Percentiles rank a stretch among this genome's conserved stretches.
phyloP scores from a whole-genome alignment of 2,329 filamentous ascomycete genomes.

The Septoria petroselini region DNA sequence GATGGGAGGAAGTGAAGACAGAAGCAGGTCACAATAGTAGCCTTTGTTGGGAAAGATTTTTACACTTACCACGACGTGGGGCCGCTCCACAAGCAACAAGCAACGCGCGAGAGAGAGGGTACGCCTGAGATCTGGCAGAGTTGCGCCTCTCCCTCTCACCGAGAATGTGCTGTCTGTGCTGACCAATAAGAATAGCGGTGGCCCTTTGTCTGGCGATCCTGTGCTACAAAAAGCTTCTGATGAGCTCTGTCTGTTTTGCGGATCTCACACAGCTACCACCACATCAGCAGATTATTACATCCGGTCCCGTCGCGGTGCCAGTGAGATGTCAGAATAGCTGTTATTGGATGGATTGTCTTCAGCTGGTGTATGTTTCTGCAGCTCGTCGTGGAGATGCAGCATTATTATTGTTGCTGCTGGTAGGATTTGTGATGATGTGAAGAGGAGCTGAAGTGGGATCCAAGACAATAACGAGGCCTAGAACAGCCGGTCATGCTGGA shows the following conservation, averaged over 20 bases:
- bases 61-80: constrained; percentile 1
- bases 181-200: constrained; percentile 3
- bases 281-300: too few relatives aligned
- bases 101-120: not conserved
- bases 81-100: not conserved
- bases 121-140: too few relatives aligned
- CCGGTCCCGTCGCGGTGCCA: constrained; percentile 10
- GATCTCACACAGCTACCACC: not conserved
- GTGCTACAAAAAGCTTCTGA: constrained; percentile 1
- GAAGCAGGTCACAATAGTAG: constrained; percentile 8
- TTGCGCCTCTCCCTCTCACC: not conserved
- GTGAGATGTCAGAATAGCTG: not conserved
- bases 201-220: constrained; percentile 7
- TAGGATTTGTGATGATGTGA: not conserved
- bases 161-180: not conserved
- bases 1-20: not conserved
- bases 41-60: not conserved
- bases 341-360: not conserved
- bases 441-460: constrained; percentile 5
- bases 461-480: not conserved
- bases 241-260: constrained; percentile 1
- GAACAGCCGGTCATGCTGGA: not conserved
- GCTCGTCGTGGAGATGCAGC: not conserved
- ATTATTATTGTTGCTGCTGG: not conserved
- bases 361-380: too few relatives aligned